Conservation (phyloP, 768 basidiomycete genomes). For the Tulasnella sp. region DNA sequence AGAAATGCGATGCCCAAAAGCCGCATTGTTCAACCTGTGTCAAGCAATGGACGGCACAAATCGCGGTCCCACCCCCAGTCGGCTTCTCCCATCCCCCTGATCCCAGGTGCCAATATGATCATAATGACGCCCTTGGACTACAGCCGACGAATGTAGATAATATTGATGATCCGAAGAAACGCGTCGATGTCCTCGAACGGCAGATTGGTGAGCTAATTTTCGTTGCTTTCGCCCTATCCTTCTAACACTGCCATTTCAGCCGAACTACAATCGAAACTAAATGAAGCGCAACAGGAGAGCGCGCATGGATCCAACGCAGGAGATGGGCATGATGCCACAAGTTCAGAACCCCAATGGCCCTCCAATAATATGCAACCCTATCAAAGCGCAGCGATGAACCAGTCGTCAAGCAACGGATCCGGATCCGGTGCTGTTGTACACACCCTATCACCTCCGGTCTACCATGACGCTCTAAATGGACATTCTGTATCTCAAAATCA, state of each 20-base stretch:
- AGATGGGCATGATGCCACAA: too few relatives aligned
- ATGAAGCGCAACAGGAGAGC: neutral
- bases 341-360: constrained; percentile 17
- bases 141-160: constrained; percentile 34
- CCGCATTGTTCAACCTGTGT: constrained; percentile 80
- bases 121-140: constrained; percentile 68
- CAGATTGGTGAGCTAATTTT: constrained; percentile 48
- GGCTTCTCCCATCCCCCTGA: constrained; percentile 85
- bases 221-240: neutral
- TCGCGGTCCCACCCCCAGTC: constrained; percentile 75
- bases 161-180: constrained; percentile 53
- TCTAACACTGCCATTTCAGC: neutral
- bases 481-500: too few relatives aligned
- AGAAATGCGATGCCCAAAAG: constrained; percentile 86
- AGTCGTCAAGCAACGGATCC: too few relatives aligned
- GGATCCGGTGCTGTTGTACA: neutral
- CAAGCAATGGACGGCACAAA: constrained; percentile 71
- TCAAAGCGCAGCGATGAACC: constrained; percentile 23
- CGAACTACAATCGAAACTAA: constrained; percentile 9
- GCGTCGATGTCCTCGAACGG: constrained; percentile 64
- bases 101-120: constrained; percentile 78
- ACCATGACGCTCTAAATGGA: neutral
- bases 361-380: constrained; percentile 45
- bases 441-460: neutral
- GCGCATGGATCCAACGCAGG: too few relatives aligned